A percentile compares a stretch with the other conserved stretches of the same genome.
phyloP scores from a whole-genome alignment of 345 rosid species.

The Mallotus nudiflorus region DNA sequence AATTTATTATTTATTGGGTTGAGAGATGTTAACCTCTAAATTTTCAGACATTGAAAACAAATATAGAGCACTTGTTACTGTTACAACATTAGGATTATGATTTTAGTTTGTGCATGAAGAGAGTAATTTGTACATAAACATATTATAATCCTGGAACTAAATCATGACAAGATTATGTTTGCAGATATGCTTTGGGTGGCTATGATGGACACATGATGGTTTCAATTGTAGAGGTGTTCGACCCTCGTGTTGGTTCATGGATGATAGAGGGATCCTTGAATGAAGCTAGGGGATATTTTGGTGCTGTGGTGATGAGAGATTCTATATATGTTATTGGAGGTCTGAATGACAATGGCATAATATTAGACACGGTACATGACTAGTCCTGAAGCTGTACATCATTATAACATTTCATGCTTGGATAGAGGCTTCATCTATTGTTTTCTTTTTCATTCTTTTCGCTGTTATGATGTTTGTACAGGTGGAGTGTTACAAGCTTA shows the following conservation, averaged over 20 bases:
- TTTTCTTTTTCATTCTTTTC: not conserved
- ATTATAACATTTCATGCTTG: not conserved
- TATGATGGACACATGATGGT: constrained; percentile 35
- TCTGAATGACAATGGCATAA: constrained; percentile 12
- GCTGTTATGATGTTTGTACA: not conserved
- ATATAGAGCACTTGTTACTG: not conserved
- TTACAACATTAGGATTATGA: not conserved
- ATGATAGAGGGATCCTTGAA: constrained; percentile 32
- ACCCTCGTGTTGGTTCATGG: constrained; percentile 42
- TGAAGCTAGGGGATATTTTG: constrained; percentile 33
- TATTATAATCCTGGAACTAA: not conserved
- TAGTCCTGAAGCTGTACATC: not conserved
- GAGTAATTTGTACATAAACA: not conserved
- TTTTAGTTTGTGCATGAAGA: not conserved
- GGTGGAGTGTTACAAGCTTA: constrained; percentile 41
- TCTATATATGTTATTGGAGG: constrained; percentile 40
- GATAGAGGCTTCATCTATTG: not conserved
- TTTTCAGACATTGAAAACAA: not conserved
- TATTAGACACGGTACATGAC: constrained; percentile 34
- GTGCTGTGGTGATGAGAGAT: constrained; percentile 30
- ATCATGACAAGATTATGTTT: not conserved
- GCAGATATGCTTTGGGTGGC: constrained; percentile 46
- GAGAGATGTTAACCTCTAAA: not conserved
- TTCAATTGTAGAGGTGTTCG: constrained; percentile 37
- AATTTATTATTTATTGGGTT: not conserved